Conservation (phyloP, 208 protist species). For the Angomonas deanei region DNA sequence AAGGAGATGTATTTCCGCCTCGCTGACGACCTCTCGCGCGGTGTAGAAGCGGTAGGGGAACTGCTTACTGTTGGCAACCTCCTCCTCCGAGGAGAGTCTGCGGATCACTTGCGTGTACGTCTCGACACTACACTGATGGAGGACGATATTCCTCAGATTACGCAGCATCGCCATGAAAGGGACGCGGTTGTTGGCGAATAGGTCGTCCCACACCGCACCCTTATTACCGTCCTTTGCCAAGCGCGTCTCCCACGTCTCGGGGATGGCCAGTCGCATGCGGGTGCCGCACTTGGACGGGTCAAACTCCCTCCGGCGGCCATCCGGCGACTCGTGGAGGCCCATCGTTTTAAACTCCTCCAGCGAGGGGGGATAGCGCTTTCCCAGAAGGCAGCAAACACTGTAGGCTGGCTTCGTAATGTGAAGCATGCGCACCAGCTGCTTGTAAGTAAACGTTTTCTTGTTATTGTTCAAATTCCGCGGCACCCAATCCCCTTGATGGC, state of each 20-base stretch:
- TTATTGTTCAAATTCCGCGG: conserved; percentile 7
- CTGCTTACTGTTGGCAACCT: conserved; percentile 77
- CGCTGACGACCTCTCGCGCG: conserved; percentile 83
- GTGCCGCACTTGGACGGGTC: conserved; percentile 58
- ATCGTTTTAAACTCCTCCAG: conserved; percentile 60
- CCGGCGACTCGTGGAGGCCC: conserved; percentile 13
- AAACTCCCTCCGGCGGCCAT: conserved; percentile 31
- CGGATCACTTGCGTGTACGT: conserved; percentile 56
- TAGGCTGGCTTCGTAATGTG: conserved; percentile 83
- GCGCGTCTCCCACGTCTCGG: conserved; percentile 91
- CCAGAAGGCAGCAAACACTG: conserved; percentile 87
- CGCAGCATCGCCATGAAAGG: conserved; percentile 95
- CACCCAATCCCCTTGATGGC: too few species aligned
- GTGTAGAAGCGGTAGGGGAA: conserved; percentile 92
- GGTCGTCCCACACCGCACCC: conserved; percentile 83
- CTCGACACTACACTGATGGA: conserved; percentile 34
- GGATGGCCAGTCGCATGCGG: conserved; percentile 90
- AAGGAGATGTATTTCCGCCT: conserved; percentile 6
- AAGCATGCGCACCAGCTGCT: conserved; percentile 71
- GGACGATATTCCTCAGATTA: conserved; percentile 94
- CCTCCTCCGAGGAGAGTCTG: conserved; percentile 41
- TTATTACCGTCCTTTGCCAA: conserved; percentile 85
- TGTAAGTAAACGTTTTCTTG: conserved; percentile 50
- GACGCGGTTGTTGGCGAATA: conserved; percentile 76
- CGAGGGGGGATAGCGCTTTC: conserved; percentile 88